phyloP scores from a whole-genome alignment of 208 protist genomes.

The Phytomonas sp. region DNA sequence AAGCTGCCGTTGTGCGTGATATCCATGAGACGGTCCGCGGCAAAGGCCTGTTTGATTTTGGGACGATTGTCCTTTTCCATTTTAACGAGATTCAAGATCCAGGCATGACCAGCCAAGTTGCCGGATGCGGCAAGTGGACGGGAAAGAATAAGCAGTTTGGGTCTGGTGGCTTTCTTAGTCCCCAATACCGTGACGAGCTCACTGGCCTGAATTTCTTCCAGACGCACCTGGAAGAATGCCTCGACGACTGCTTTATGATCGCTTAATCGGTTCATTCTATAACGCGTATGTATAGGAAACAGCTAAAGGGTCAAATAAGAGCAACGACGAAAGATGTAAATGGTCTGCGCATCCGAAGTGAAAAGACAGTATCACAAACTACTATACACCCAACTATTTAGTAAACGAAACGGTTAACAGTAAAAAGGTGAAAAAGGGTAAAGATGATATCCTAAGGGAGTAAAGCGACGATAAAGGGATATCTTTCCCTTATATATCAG shows the following conservation, averaged over 20 bases:
- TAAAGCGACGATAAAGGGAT: not conserved
- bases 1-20: slow-evolving; percentile 66
- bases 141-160: slow-evolving; percentile 48
- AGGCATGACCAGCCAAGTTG: not conserved
- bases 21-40: slow-evolving; percentile 59
- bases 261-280: slow-evolving; percentile 34
- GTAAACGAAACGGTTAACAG: slow-evolving; percentile 8
- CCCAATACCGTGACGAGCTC: slow-evolving; percentile 67
- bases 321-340: slow-evolving; percentile 8
- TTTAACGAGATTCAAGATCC: slow-evolving; percentile 33
- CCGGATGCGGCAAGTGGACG: slow-evolving; percentile 26
- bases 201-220: slow-evolving; percentile 66
- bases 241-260: slow-evolving; percentile 43
- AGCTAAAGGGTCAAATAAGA: slow-evolving; percentile 8
- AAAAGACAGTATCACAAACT: not conserved
- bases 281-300: not conserved
- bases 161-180: slow-evolving; percentile 28
- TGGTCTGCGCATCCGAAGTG: slow-evolving; percentile 10
- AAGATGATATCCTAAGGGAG: slow-evolving; percentile 3
- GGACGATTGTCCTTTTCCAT: slow-evolving; percentile 23
- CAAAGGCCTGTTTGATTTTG: slow-evolving; percentile 68
- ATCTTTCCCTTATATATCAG: not conserved
- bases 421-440: slow-evolving; percentile 8
- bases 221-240: slow-evolving; percentile 55
- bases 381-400: not conserved